Conservation (phyloP, 441 rosid genomes). For the Mallotus japonicus region DNA sequence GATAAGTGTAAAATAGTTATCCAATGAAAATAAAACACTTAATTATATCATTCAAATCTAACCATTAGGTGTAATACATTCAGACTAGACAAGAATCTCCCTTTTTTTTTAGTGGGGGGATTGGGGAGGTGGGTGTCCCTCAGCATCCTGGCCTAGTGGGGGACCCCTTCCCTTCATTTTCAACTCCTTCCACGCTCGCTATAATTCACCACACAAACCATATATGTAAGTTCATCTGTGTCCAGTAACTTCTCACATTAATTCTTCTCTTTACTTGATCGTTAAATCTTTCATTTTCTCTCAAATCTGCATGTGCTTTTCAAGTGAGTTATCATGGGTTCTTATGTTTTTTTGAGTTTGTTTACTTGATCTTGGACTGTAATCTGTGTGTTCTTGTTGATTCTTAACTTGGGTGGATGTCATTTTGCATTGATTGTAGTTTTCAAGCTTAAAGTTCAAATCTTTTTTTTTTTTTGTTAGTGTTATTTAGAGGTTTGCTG, state of each 20-base stretch:
- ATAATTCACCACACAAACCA: not conserved
- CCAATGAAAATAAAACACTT: too few relatives aligned
- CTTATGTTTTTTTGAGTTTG: too few relatives aligned
- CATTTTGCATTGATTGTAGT: too few relatives aligned
- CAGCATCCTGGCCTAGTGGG: too few relatives aligned
- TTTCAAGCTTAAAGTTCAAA: not conserved
- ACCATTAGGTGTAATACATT: too few relatives aligned
- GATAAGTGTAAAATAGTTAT: too few relatives aligned
- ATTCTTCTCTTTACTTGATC: not conserved
- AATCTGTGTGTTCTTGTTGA: not conserved
- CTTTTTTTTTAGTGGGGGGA: too few relatives aligned
- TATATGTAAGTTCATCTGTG: conserved; percentile 15
- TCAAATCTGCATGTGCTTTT: not conserved
- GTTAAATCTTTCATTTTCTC: not conserved
- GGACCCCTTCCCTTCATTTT: not conserved
- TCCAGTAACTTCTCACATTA: not conserved
- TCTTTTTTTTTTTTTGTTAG: not conserved
- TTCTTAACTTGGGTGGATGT: not conserved
- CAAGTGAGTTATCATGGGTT: not conserved
- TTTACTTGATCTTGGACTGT: not conserved
- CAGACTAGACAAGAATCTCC: too few relatives aligned
- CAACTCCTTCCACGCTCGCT: not conserved
- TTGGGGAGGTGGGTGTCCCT: too few relatives aligned
- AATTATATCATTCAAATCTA: too few relatives aligned
- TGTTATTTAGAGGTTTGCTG: too few relatives aligned